Base-by-base conservation (phyloP, 2,329 filamentous ascomycete species). In the Colletotrichum musae region DNA sequence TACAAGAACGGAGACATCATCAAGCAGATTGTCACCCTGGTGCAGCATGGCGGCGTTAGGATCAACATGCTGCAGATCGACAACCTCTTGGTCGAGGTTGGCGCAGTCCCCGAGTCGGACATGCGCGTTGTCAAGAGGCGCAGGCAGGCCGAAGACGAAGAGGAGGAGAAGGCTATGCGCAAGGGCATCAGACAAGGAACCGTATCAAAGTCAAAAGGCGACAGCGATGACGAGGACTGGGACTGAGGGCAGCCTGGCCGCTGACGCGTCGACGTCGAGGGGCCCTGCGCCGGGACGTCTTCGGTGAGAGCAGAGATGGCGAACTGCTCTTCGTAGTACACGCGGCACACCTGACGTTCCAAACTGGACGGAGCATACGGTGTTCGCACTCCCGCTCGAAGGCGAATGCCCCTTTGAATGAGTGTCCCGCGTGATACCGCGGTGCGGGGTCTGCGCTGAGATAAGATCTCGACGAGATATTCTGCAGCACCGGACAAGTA, bases 1-100 rank as follows among this genome's bases (percentile, higher is more conserved):
- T 99, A 99, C 82, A 92, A 92, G 78, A 94, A 97, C 75, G 94
- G 94, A 18, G 94, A 99, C 78, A 97, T 99, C 73, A 91, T 91
- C 78, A 94, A 91, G 83, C 96, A 99, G 81, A 83, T 98, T 59
- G 93, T 99, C n/a, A 98, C 95, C 4, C 82, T 99, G 72, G 88
- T 89, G 75, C 93, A 94, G 61, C 81, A 98, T 53, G 90, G 90
- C 10, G 96, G 96, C 4, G 86, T 88, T 4, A 86, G 87, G 72
- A 94, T 92, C 65, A 90, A 85, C 73, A 86, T 94, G 84, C 82
- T 88, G 81, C 91, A 97, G 77, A 83, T 98, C 69, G 94, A 98
- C 78, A 89, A 91, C 73, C 79, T 98, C 48, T 83, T 99, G 45
- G 88, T 98, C 2, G 92, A 94, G 56, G 85, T 97, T 45, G 94